phyloP scores from a whole-genome alignment of 2,329 filamentous ascomycete species.

The Penicillium freii region DNA sequence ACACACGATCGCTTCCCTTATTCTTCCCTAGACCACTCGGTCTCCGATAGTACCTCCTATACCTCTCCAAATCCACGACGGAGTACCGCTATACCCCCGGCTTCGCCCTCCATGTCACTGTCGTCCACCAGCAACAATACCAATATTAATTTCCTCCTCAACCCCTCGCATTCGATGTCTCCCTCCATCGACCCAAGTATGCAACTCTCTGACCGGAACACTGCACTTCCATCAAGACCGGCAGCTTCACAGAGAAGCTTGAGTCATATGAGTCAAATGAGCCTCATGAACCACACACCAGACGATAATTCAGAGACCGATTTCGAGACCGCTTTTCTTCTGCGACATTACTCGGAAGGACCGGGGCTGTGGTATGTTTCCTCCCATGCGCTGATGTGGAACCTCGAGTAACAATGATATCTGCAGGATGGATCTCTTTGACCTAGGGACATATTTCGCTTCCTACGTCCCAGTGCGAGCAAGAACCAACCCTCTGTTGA shows the following conservation, averaged over 20 bases:
- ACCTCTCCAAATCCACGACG: slow-evolving; percentile 36
- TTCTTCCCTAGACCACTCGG: slow-evolving; percentile 28
- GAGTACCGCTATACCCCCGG: slow-evolving; percentile 31
- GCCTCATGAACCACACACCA: slow-evolving; percentile 20
- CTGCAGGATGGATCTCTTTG: slow-evolving; percentile 46
- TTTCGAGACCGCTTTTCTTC: slow-evolving; percentile 59
- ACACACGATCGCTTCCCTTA: slow-evolving; percentile 41
- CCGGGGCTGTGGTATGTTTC: slow-evolving; percentile 55
- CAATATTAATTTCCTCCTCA: slow-evolving; percentile 58
- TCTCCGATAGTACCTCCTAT: slow-evolving; percentile 28
- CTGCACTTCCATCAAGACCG: slow-evolving; percentile 30
- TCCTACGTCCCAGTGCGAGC: slow-evolving; percentile 60
- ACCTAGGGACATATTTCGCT: slow-evolving; percentile 58
- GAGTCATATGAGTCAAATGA: slow-evolving; percentile 17
- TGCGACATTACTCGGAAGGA: slow-evolving; percentile 60
- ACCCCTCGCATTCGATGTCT: slow-evolving; percentile 46
- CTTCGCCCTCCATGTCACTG: slow-evolving; percentile 47
- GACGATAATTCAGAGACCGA: slow-evolving; percentile 44
- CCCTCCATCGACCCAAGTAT: slow-evolving; percentile 47
- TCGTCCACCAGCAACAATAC: slow-evolving; percentile 38
- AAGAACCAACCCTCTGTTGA: slow-evolving; percentile 48
- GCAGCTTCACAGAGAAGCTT: slow-evolving; percentile 19
- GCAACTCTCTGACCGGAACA: slow-evolving; percentile 31
- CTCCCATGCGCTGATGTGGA: neutral
- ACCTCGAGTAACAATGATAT: slow-evolving; percentile 9